These are phyloP conservation scores for Gaultheria prostrata DNA, from an alignment of 148 eudicot species.

Conservation along the genomic window DNA sequence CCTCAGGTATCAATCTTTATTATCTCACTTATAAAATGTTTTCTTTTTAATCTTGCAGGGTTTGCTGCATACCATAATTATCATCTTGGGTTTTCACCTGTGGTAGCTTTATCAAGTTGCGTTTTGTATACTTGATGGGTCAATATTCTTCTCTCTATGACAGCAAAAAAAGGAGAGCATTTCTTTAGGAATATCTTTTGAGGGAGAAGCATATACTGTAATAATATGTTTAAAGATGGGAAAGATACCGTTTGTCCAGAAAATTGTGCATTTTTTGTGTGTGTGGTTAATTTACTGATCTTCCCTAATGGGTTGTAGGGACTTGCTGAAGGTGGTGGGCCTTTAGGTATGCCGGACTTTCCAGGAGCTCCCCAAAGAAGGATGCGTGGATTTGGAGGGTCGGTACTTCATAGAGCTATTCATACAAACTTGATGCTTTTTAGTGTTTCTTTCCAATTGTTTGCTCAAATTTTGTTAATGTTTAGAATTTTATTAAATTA, in stretches of 20 bases:
- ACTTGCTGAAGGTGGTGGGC: slow-evolving; percentile 57
- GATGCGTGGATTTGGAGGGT: slow-evolving; percentile 82
- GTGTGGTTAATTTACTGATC: background rate
- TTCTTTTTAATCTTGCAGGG: background rate
- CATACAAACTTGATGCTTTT: background rate
- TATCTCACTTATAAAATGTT: background rate
- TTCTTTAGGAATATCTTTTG: background rate
- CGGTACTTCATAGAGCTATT: slow-evolving; percentile 19
- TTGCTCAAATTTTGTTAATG: slow-evolving; percentile 12
- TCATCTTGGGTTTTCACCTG: background rate
- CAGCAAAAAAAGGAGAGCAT: background rate
- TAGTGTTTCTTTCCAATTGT: no score
- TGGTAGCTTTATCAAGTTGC: background rate
- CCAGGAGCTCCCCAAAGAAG: slow-evolving; percentile 66
- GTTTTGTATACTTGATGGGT: background rate
- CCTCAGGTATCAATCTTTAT: slow-evolving; percentile 58
- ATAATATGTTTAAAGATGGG: background rate
- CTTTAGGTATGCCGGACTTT: slow-evolving; percentile 54
- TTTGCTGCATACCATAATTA: background rate
- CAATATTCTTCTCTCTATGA: background rate
- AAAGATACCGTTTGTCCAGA: background rate
- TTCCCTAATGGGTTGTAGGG: slow-evolving; percentile 36
- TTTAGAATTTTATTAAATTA: background rate
- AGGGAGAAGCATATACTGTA: background rate
- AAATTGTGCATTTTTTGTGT: background rate